Percentiles rank a stretch among this genome's conserved stretches.
These are phyloP conservation scores for Daldinia bambusicola DNA, from an alignment of 495 filamentous ascomycete species.

Conservation along the genomic window DNA sequence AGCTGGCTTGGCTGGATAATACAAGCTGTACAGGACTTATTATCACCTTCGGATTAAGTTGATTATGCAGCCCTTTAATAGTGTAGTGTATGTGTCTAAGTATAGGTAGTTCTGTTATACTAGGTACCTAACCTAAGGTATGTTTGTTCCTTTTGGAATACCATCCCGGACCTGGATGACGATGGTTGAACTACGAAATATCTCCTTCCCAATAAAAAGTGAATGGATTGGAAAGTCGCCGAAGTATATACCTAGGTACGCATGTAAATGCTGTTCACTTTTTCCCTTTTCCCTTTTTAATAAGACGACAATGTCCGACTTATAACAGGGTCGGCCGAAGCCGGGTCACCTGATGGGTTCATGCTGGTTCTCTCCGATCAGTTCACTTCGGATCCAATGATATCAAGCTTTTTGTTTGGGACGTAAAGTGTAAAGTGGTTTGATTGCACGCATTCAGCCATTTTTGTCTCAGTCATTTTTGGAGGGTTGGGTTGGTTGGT, in stretches of 20 bases:
- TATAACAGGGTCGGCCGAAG: conserved; percentile 30
- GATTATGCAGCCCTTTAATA: too few relatives aligned
- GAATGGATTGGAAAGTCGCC: neutral
- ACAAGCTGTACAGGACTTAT: neutral
- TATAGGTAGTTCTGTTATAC: too few relatives aligned
- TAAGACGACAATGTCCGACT: neutral
- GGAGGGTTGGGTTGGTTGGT: conserved; percentile 17
- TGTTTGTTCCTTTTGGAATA: neutral
- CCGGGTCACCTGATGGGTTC: conserved; percentile 42
- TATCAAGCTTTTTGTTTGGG: conserved; percentile 1
- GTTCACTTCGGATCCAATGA: conserved; percentile 21
- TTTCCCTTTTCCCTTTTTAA: too few relatives aligned
- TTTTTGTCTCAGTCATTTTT: conserved; percentile 28
- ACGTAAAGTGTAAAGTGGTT: neutral
- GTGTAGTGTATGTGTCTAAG: too few relatives aligned
- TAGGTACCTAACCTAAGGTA: too few relatives aligned
- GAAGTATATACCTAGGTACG: too few relatives aligned
- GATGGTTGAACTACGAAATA: neutral
- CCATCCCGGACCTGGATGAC: neutral
- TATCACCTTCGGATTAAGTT: neutral
- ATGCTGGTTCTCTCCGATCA: conserved; percentile 25
- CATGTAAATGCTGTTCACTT: too few relatives aligned
- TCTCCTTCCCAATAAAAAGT: neutral
- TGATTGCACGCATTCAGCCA: conserved; percentile 38
- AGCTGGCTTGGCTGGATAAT: neutral